These are phyloP conservation scores for Trametes hirsuta DNA, from an alignment of 1,284 basidiomycete genomes.

Conservation along the genomic window DNA sequence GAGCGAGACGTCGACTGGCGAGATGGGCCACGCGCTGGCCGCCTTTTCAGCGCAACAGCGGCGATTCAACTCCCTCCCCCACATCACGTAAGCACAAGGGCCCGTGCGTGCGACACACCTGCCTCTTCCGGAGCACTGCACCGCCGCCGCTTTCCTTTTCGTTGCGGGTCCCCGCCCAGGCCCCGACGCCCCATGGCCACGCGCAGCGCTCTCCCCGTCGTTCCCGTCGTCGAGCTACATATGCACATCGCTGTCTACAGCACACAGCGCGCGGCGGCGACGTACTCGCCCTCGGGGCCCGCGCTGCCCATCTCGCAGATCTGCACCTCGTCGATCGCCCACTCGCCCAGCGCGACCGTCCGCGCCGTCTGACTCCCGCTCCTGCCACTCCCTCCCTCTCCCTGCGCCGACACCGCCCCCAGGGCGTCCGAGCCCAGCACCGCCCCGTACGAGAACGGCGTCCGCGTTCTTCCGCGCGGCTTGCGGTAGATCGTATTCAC, in stretches of 20 bases:
- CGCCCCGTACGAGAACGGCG: conserved; percentile 53
- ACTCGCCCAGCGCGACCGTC: conserved; percentile 47
- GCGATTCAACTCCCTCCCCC: conserved; percentile 28
- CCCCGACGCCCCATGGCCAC: not conserved
- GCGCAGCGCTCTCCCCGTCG: not conserved
- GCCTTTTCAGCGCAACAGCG: conserved; percentile 29
- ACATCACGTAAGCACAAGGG: conserved; percentile 28
- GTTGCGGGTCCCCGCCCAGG: not conserved
- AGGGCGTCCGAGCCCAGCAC: conserved; percentile 42
- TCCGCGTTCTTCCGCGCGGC: conserved; percentile 33
- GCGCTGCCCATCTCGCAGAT: conserved; percentile 66
- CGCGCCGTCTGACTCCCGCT: not conserved
- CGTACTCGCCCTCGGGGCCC: conserved; percentile 57
- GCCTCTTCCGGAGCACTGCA: not conserved
- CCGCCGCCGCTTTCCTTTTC: conserved; percentile 1
- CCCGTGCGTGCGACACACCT: conserved; percentile 30
- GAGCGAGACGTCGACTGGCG: conserved; percentile 19
- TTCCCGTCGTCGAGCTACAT: not conserved
- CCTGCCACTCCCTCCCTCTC: not conserved
- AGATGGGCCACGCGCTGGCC: conserved; percentile 29
- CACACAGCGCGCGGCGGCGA: conserved; percentile 33
- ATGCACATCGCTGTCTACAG: not conserved
- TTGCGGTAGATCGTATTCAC: conserved; percentile 63
- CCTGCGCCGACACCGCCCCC: conserved; percentile 15
- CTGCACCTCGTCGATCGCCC: conserved; percentile 53